These are phyloP conservation scores for Colletotrichum brevisporum DNA, from an alignment of 2,329 filamentous ascomycete genomes.

Conservation along the genomic window DNA sequence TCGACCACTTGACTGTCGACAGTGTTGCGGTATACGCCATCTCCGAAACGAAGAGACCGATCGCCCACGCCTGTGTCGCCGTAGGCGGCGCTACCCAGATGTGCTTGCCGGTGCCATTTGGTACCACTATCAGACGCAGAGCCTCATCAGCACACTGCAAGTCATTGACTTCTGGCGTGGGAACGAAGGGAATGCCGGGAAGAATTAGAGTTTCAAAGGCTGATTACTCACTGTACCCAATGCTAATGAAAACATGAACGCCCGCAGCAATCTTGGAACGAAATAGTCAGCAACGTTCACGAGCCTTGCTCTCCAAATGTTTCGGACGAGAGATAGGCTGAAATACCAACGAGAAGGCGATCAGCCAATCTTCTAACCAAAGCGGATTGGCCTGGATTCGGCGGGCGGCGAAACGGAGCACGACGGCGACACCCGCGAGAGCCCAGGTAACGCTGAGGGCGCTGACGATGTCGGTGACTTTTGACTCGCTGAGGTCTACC, in stretches of 20 bases:
- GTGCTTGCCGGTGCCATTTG: constrained; percentile 43
- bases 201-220: no score
- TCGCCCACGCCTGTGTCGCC: constrained; percentile 41
- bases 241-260: constrained; percentile 39
- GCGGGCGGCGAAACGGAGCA: constrained; percentile 42
- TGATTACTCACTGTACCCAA: constrained; percentile 42
- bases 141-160: not conserved
- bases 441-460: constrained; percentile 39
- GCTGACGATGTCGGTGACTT: constrained; percentile 39
- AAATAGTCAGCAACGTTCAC: not conserved
- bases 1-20: constrained; percentile 44
- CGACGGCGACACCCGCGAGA: constrained; percentile 40
- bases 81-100: constrained; percentile 44
- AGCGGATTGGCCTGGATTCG: constrained; percentile 40
- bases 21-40: constrained; percentile 42
- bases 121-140: constrained; percentile 34
- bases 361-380: constrained; percentile 47
- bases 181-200: not conserved
- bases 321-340: not conserved
- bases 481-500: constrained; percentile 42
- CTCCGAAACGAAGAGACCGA: constrained; percentile 45
- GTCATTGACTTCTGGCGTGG: not conserved
- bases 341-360: constrained; percentile 44
- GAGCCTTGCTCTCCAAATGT: not conserved
- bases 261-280: constrained; percentile 28